Percentiles rank a stretch among this genome's conserved stretches.
These are phyloP conservation scores for Penicillium sp. DNA, from an alignment of 2,329 filamentous ascomycete genomes.

Conservation along the genomic window DNA sequence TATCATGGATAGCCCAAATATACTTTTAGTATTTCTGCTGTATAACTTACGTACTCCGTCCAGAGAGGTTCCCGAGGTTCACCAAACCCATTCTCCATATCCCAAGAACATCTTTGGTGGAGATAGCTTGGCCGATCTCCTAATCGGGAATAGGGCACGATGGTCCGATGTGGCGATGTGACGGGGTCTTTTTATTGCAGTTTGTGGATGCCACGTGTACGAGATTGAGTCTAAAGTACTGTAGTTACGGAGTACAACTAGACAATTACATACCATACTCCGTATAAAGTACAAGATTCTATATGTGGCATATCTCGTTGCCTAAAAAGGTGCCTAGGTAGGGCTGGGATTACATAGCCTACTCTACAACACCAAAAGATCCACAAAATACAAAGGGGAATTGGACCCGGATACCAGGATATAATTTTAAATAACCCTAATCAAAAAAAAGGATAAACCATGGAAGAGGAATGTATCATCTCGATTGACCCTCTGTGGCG, in stretches of 20 bases:
- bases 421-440: not conserved
- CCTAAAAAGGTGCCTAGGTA: not conserved
- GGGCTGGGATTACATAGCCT: not conserved
- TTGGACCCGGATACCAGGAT: not conserved
- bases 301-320: not conserved
- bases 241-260: no score
- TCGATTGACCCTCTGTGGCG: conserved; percentile 1
- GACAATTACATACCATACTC: not conserved
- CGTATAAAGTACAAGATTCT: not conserved
- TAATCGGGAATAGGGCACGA: conserved; percentile 3
- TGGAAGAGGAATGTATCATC: not conserved
- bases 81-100: not conserved
- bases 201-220: conserved; percentile 7
- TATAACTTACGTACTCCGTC: not conserved
- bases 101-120: not conserved
- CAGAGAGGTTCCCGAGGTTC: not conserved
- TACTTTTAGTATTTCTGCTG: not conserved
- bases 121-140: conserved; percentile 2
- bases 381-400: not conserved
- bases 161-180: conserved; percentile 1
- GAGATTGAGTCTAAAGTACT: not conserved
- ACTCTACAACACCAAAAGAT: not conserved
- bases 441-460: not conserved
- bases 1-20: not conserved
- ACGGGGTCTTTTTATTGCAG: not conserved